Evolutionary conservation across 2,329 filamentous ascomycete species (phyloP), one percentile per base, ranked within the genome.

Genomic region (Microdochium nivale): DNA sequence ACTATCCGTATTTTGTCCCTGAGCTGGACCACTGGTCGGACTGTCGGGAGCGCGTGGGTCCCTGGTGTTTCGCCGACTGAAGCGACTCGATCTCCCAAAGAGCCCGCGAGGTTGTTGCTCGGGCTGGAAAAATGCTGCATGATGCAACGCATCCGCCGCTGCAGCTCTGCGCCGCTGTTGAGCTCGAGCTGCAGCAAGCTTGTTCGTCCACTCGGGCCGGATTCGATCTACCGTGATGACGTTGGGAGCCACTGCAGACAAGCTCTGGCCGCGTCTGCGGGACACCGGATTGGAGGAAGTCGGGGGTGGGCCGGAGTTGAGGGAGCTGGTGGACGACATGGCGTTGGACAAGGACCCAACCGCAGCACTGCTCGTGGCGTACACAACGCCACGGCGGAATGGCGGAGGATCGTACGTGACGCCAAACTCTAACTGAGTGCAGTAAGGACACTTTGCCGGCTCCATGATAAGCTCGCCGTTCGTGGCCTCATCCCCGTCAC

Each of bases 151-250:
- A 0, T 94, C 97, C 0, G 94, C 94, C 0, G 94, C 94, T 1
- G 94, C 94, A 24, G 94, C 89, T 57, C 94, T 79, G 53, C 94
- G 80, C 4, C 94, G 83, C 56, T 90, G 86, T 65, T 96, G 90
- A 5, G 89, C 85, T 51, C 90, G 83, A 52, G 92, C 92, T 59
- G 88, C 81, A 13, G 88, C 83, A 49, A 99, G 75, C 66, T 97
- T 99, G 53, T 87, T 86, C 1, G 89, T 83, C 94, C 94, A 99
- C 61, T 99, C 94, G 0, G 94, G 94, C 16, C 94, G 86, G 50
- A 99, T 85, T 51, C 83, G 85, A 65, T 99, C 94, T 0, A 92
- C 97, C 0, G 91, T 95, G 55, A 99, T 87, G 49, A 99, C 94
- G 51, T 84, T 83, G 1, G 90, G 85, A 40, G 89, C 88, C 57